These are phyloP conservation scores for Cladosporium sp. DNA, from an alignment of 2,329 filamentous ascomycete genomes.

Conservation along the genomic window DNA sequence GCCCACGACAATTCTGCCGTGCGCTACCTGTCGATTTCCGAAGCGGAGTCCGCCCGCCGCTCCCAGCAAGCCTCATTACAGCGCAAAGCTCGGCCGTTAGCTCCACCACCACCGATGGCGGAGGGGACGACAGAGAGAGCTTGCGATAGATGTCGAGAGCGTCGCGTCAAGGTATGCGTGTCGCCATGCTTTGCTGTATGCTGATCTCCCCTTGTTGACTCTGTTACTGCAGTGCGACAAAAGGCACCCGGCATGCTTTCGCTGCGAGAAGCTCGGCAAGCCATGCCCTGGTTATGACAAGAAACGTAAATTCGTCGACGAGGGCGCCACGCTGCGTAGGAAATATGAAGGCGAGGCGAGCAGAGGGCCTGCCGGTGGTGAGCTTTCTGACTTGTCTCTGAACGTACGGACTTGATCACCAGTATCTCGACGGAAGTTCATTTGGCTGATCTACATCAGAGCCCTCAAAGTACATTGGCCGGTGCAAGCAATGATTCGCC, in stretches of 20 bases:
- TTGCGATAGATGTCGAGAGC: slow-evolving; percentile 32
- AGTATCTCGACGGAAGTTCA: neutral
- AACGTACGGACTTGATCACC: neutral
- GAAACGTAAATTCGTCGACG: slow-evolving; percentile 34
- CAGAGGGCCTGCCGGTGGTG: slow-evolving; percentile 2
- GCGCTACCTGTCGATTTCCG: neutral
- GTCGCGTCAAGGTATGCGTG: slow-evolving; percentile 29
- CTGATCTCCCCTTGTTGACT: neutral
- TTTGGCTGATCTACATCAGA: neutral
- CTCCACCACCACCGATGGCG: neutral
- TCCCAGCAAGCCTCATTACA: neutral
- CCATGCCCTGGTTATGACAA: slow-evolving; percentile 34
- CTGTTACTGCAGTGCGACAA: slow-evolving; percentile 27
- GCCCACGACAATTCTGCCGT: neutral
- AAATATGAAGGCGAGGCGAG: slow-evolving; percentile 23
- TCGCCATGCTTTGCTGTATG: neutral
- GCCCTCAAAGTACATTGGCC: slow-evolving; percentile 3
- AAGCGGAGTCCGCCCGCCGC: slow-evolving; percentile 1
- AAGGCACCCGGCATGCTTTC: slow-evolving; percentile 26
- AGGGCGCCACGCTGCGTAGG: slow-evolving; percentile 28
- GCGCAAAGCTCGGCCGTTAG: slow-evolving; percentile 9
- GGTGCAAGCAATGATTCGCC: slow-evolving; percentile 9
- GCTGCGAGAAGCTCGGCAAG: slow-evolving; percentile 33
- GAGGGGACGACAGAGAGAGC: slow-evolving; percentile 22
- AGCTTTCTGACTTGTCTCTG: slow-evolving; percentile 11